A percentile compares a stretch with the other conserved stretches of the same genome.
Evolutionary conservation across 495 filamentous ascomycete species (phyloP).

Genomic region (Cairneyella variabilis): DNA sequence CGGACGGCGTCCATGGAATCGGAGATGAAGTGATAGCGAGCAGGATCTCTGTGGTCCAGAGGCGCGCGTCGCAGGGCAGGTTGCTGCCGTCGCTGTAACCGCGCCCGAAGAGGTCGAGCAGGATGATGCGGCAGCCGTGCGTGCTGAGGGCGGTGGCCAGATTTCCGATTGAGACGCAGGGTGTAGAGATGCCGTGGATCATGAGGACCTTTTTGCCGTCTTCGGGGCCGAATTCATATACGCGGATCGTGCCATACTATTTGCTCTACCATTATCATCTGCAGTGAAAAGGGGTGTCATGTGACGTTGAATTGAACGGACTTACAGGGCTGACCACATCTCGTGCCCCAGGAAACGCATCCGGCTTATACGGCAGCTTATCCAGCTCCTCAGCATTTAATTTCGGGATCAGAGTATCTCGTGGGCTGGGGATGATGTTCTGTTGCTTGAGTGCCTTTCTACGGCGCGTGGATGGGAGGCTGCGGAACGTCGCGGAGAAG

Average conservation of each 20-base stretch:
- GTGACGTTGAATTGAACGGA: too few species aligned
- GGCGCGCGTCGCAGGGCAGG: conserved; percentile 64
- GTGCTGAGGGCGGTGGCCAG: conserved; percentile 67
- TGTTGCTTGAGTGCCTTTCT: too few species aligned
- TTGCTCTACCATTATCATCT: conserved; percentile 25
- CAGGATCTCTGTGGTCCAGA: conserved; percentile 74
- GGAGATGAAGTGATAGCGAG: conserved; percentile 64
- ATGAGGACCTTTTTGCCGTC: conserved; percentile 74
- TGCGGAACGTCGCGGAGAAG: too few species aligned
- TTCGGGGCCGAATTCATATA: conserved; percentile 90
- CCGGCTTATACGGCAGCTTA: conserved; percentile 65
- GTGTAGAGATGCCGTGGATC: conserved; percentile 84
- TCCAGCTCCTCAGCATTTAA: conserved; percentile 44
- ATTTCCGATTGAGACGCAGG: conserved; percentile 65
- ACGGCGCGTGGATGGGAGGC: too few species aligned
- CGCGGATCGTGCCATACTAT: conserved; percentile 74
- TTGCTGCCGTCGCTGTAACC: conserved; percentile 36
- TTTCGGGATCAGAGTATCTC: conserved; percentile 36
- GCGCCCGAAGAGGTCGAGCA: conserved; percentile 38
- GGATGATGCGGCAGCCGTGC: conserved; percentile 75
- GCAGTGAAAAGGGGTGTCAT: not conserved
- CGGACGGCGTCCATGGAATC: conserved; percentile 35
- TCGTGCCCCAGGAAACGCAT: conserved; percentile 68
- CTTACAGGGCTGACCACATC: conserved; percentile 61
- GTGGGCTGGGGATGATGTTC: conserved; percentile 19